These are phyloP conservation scores for Arthrobotrys musiformis DNA, from an alignment of 2,329 filamentous ascomycete species.

Conservation along the genomic window DNA sequence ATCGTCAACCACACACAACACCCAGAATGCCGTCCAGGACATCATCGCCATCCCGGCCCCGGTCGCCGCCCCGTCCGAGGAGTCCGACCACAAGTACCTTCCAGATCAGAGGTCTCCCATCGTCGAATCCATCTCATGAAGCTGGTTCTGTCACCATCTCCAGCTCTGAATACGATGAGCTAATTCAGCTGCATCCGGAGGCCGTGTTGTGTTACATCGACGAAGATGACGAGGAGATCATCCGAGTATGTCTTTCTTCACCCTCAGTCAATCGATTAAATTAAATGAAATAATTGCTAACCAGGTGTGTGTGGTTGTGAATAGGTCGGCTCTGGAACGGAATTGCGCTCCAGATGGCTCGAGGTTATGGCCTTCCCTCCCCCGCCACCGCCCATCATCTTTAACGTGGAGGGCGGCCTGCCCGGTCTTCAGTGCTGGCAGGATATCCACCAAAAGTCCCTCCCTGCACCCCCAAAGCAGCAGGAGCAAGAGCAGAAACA, in stretches of 20 bases:
- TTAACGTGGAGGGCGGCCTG: conserved; percentile 49
- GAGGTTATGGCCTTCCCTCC: conserved; percentile 50
- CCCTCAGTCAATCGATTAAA: neutral
- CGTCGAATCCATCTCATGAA: conserved; percentile 28
- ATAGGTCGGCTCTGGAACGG: conserved; percentile 58
- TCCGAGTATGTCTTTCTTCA: conserved; percentile 56
- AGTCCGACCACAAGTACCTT: conserved; percentile 51
- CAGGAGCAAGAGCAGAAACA: neutral
- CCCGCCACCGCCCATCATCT: conserved; percentile 52
- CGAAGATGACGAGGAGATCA: conserved; percentile 59
- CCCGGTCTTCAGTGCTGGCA: conserved; percentile 37
- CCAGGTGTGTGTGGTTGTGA: neutral
- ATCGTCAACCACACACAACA: neutral
- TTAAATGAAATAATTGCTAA: neutral
- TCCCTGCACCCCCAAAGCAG: conserved; percentile 3
- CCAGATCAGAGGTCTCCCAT: conserved; percentile 49
- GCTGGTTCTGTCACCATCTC: conserved; percentile 47
- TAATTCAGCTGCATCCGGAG: conserved; percentile 58
- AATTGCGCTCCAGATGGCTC: conserved; percentile 53
- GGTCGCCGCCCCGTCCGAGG: conserved; percentile 50
- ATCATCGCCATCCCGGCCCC: conserved; percentile 43
- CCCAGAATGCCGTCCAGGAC: conserved; percentile 29
- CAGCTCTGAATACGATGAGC: conserved; percentile 56
- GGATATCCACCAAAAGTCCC: conserved; percentile 33
- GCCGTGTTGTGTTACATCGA: conserved; percentile 59